Evolutionary conservation across 306 rosid genomes (phyloP), one percentile per base, ranked within the genome.

Genomic region (Quercus agrifolia): DNA sequence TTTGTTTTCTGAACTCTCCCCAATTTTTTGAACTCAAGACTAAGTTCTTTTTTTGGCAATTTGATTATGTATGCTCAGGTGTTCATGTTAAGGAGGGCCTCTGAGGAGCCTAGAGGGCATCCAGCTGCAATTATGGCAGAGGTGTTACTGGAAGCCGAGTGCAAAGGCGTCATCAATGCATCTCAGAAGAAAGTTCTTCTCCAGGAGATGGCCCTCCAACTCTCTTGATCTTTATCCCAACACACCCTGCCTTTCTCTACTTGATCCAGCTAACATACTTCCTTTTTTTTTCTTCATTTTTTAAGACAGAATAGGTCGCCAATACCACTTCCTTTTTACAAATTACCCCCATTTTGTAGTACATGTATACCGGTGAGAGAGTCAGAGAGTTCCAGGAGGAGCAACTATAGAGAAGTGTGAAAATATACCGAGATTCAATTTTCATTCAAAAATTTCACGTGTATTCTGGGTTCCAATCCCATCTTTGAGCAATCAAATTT

Each of bases 61-160:
- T 58, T 66, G 71, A 67, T 35, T 30, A 23, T 44, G 27, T 20
- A 38, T 66, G 57, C 55, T 31, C 84, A 90, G 94, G 89, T 82
- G 59, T 90, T 90, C 86, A 90, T 86, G 94, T 62, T 85, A 82
- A 88, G 92, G 87, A 86, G 88, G 82, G 81, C 92, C 73, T 91
- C 92, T 71, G 96, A 91, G 46, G 93, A 91, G 71, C 96, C 96
- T 0, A 85, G 84, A 86, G 96, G 96, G 52, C 89, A 87, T 52
- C 92, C 93, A 21, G 83, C 92, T 74, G 91, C 93, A 76, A 89
- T 91, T 12, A 91, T 91, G 96, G 56, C 91, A 4, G 96, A 91
- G 25, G 93, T 89, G 20, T 78, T 91, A 78, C 74, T 89, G 78
- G 96, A 91, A 74, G 96, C 96, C 0, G 96, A 91, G 85, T 81